Conservation (phyloP, 768 basidiomycete genomes). For the Tylopilus balloui region DNA sequence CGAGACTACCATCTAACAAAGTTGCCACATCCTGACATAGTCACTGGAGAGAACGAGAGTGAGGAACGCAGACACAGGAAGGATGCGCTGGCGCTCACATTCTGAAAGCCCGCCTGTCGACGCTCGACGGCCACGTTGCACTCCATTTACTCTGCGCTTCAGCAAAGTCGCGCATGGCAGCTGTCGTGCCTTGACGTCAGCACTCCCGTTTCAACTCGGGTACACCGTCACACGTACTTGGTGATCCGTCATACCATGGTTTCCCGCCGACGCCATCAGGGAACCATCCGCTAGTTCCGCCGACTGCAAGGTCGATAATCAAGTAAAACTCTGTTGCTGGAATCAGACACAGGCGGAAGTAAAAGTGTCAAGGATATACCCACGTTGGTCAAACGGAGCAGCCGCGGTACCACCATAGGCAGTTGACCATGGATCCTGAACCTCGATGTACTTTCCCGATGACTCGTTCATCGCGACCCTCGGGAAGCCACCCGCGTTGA, state of each 20-base stretch:
- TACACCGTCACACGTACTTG: conserved; percentile 35
- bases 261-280: conserved; percentile 48
- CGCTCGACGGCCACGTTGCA: conserved; percentile 65
- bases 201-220: conserved; percentile 13
- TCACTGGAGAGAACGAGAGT: conserved; percentile 14
- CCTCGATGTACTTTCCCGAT: conserved; percentile 35
- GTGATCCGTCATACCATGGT: conserved; percentile 58
- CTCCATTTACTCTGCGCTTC: conserved; percentile 60
- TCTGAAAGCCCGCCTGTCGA: conserved; percentile 61
- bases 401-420: conserved; percentile 38
- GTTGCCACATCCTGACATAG: conserved; percentile 34
- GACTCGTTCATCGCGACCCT: conserved; percentile 42
- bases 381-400: conserved; percentile 42
- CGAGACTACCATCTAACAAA: conserved; percentile 15
- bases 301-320: conserved; percentile 74
- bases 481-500: conserved; percentile 49
- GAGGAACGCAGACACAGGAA: neutral
- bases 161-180: conserved; percentile 73
- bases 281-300: conserved; percentile 64
- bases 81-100: conserved; percentile 39
- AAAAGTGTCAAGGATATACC: neutral
- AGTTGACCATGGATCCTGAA: conserved; percentile 48
- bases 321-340: conserved; percentile 67
- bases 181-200: conserved; percentile 13
- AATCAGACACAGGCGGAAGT: neutral